phyloP scores from a whole-genome alignment of 116 monocot species.

The Posidonia oceanica region DNA sequence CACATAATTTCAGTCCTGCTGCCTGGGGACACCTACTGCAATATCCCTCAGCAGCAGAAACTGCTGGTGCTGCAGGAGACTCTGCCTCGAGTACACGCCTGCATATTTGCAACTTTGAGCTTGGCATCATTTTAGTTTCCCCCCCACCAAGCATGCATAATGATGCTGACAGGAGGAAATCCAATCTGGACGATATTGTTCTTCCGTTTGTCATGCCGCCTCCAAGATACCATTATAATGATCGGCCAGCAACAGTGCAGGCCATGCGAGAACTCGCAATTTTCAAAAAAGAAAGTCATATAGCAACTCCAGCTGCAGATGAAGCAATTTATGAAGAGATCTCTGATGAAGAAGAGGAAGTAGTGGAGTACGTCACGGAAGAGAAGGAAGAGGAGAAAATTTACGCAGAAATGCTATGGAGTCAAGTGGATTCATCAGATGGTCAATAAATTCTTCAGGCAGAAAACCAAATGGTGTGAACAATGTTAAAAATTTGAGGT shows the following conservation, averaged over 20 bases:
- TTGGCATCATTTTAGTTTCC: constrained; percentile 49
- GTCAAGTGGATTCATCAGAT: constrained; percentile 53
- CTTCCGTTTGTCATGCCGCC: constrained; percentile 75
- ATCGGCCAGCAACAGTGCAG: constrained; percentile 60
- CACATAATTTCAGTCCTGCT: constrained; percentile 89
- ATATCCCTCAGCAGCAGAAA: constrained; percentile 15
- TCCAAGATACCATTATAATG: constrained; percentile 44
- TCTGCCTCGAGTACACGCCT: constrained; percentile 13
- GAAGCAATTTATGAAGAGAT: constrained; percentile 33
- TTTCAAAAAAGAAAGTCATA: constrained; percentile 13
- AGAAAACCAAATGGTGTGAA: too few species aligned
- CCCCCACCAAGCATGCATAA: constrained; percentile 22
- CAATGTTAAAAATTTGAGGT: background rate
- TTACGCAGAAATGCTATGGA: constrained; percentile 92
- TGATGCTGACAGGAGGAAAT: constrained; percentile 1
- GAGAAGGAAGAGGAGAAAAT: constrained; percentile 76
- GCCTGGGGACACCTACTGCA: constrained; percentile 57
- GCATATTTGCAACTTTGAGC: constrained; percentile 85
- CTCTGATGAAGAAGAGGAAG: constrained; percentile 31
- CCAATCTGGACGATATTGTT: constrained; percentile 34
- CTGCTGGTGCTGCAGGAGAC: background rate
- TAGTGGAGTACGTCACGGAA: constrained; percentile 20
- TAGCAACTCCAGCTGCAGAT: constrained; percentile 7
- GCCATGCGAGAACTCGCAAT: constrained; percentile 55
- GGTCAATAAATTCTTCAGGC: constrained; percentile 8